Conservation (phyloP, 768 basidiomycete genomes). For the Candolleomyces efflorescens region DNA sequence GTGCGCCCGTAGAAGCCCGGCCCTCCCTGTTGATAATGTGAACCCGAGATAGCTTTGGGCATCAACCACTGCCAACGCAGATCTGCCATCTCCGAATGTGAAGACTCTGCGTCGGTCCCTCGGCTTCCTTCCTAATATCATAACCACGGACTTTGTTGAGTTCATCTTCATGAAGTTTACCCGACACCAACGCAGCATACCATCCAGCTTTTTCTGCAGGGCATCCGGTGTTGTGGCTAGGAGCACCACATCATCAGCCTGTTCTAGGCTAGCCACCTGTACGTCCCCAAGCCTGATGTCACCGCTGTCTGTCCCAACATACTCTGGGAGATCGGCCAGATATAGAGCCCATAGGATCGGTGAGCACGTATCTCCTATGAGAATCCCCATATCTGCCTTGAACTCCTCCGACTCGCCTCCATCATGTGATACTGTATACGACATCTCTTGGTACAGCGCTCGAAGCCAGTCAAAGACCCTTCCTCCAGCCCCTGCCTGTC, state of each 20-base stretch:
- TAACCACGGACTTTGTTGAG: slow-evolving; percentile 16
- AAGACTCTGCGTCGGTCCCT: too few species aligned
- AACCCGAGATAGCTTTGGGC: too few species aligned
- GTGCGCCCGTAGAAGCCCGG: background rate
- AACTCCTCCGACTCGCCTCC: slow-evolving; percentile 13
- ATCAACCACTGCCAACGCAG: too few species aligned
- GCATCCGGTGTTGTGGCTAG: slow-evolving; percentile 13
- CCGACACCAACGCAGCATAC: slow-evolving; percentile 17
- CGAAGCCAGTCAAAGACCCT: slow-evolving; percentile 24
- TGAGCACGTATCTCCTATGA: slow-evolving; percentile 23
- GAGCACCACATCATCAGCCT: slow-evolving; percentile 22
- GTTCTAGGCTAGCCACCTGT: slow-evolving; percentile 16
- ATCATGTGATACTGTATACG: slow-evolving; percentile 15
- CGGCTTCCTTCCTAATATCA: slow-evolving; percentile 1
- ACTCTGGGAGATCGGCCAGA: slow-evolving; percentile 14
- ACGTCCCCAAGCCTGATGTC: slow-evolving; percentile 14
- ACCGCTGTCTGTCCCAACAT: slow-evolving; percentile 7
- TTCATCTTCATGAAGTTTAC: slow-evolving; percentile 23
- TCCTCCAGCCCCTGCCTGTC: slow-evolving; percentile 17
- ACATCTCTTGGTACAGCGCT: slow-evolving; percentile 19
- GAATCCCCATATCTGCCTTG: slow-evolving; percentile 17
- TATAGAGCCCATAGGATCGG: slow-evolving; percentile 23
- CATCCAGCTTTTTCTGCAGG: slow-evolving; percentile 14
- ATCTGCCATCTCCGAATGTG: too few species aligned
- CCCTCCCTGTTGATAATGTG: too few species aligned